Base-by-base conservation (phyloP, 352 stramenopile genomes). In the Phytophthora foliorum region DNA sequence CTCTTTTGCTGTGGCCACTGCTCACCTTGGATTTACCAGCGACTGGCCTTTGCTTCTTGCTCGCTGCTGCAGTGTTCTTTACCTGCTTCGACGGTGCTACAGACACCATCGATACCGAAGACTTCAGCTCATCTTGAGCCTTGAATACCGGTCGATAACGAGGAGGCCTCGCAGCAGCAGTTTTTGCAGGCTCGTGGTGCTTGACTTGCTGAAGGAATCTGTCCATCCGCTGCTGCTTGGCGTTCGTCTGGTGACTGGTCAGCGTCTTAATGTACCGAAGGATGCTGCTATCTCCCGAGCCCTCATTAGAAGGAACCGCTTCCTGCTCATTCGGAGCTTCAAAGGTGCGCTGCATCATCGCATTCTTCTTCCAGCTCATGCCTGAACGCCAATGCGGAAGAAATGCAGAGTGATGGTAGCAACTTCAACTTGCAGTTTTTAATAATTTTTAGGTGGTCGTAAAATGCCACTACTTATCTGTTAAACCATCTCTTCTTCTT, bases 401-500 rank as follows among this genome's bases (percentile, higher is more conserved):
- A 45, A 54, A 67, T 48, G 9, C 31, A 66, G 78, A 90, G 57
- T 92, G 82, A 86, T 86, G 72, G 70, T 89, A 63, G 17, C 22
- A 52, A 58, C 70, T 74, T 73, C 54, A 72, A 74, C 39, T 67
- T 70, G 36, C 32, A 34, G 29, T 10, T 63, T 49, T 45, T 34
- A 49, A n/a, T 61, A n/a, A 68, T 53, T 54, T 65, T 42, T 65
- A 65, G 9, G 39, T 29, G 42, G 9, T 49, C 42, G 42, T 48
- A 57, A 57, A 2, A 2, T 10, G 3, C 36, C 17, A 4, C 19
- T 14, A 60, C 42, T 41, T 73, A 61, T 76, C 56, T 72, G 32
- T 76, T 62, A 36, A 72, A 88, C 82, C 83, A 91, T 27, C 72
- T 66, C 49, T 83, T 86, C 25, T 78, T 79, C 41, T 88, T 78